Evolutionary conservation across 75 land plant species (phyloP), one percentile per base, ranked within the genome.

Genomic region (Selaginella tamariscina): DNA sequence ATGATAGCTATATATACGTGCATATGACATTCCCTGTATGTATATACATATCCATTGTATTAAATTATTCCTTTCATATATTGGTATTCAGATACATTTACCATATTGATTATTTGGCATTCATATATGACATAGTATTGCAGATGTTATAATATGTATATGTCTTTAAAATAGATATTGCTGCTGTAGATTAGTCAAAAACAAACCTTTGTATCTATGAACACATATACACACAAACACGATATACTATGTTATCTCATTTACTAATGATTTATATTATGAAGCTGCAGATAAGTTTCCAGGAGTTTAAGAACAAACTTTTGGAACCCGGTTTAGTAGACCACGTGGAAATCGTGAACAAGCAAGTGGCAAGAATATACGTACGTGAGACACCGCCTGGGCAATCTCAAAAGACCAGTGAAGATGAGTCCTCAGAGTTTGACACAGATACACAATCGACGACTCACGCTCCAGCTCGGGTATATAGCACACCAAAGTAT

Each of bases 231-330:
- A n/a, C n/a, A n/a, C n/a, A n/a, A n/a, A n/a, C n/a, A n/a, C n/a
- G n/a, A n/a, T n/a, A n/a, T n/a, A n/a, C n/a, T n/a, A n/a, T n/a
- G n/a, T n/a, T n/a, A n/a, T n/a, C n/a, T n/a, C n/a, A n/a, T n/a
- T n/a, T n/a, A n/a, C n/a, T n/a, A n/a, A n/a, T n/a, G n/a, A n/a
- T n/a, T n/a, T n/a, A n/a, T n/a, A n/a, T n/a, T n/a, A n/a, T n/a
- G n/a, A n/a, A 5, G 49, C 49, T 68, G 69, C 98, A 94, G 98
- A 90, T 90, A 27, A 94, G 96, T 73, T 94, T 94, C 68, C 96
- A 94, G 74, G 98, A 94, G 78, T 94, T 94, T 72, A 85, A 87
- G 74, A 94, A 85, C 73, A 90, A 90, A 73, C 80, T 87, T 71
- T 75, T 94, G 60, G 96, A 94, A 74, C 85, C 68, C 31, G 55